Conservation (phyloP, 1,139 yeast genomes). For the Diutina catenulata region DNA sequence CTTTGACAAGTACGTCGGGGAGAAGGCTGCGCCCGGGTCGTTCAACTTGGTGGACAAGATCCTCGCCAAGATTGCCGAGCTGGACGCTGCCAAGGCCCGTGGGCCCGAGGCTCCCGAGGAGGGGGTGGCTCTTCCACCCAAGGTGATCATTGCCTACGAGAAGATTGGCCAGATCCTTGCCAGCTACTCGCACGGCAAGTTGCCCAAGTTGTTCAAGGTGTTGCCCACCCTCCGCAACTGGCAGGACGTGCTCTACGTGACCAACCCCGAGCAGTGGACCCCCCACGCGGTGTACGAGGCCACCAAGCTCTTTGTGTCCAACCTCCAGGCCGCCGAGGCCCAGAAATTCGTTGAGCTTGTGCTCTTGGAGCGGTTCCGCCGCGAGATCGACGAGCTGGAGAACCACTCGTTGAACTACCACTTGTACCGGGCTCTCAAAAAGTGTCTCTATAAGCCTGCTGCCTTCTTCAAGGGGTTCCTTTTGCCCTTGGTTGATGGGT, state of each 20-base stretch:
- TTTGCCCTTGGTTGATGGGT: conserved; percentile 76
- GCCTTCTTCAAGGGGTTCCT: conserved; percentile 95
- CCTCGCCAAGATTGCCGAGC: conserved; percentile 76
- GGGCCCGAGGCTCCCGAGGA: conserved; percentile 13
- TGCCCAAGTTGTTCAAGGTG: conserved; percentile 90
- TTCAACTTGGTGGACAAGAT: conserved; percentile 83
- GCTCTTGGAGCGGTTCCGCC: conserved; percentile 73
- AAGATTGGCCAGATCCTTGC: conserved; percentile 81
- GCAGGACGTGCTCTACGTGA: conserved; percentile 90
- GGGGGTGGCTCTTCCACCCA: conserved; percentile 79
- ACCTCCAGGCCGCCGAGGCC: conserved; percentile 77
- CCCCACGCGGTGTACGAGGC: conserved; percentile 96
- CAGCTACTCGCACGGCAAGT: conserved; percentile 91
- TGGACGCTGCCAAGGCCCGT: conserved; percentile 25
- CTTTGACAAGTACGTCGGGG: conserved; percentile 45
- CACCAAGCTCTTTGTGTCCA: conserved; percentile 85
- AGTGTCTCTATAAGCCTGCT: conserved; percentile 90
- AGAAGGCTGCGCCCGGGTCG: conserved; percentile 24
- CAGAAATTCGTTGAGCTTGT: conserved; percentile 72
- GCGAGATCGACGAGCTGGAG: conserved; percentile 68
- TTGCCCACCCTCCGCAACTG: conserved; percentile 87
- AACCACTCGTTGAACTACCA: conserved; percentile 73
- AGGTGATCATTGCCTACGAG: conserved; percentile 88
- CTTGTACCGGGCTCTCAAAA: conserved; percentile 80
- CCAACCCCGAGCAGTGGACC: conserved; percentile 89